phyloP scores from a whole-genome alignment of 345 rosid species.

The Brassica cretica region DNA sequence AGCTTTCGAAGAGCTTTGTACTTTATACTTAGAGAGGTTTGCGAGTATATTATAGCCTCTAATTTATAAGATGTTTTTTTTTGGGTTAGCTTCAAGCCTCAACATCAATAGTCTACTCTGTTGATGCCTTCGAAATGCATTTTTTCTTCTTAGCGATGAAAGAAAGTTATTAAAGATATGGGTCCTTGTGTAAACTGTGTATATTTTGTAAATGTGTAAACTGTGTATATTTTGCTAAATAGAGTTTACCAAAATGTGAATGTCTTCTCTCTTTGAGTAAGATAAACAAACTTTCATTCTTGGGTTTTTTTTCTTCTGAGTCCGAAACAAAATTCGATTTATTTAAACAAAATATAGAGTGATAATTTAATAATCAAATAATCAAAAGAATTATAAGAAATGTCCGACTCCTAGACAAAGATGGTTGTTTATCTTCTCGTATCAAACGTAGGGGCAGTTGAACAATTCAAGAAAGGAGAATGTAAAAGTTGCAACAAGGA shows the following conservation, averaged over 20 bases:
- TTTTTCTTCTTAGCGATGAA: too few species aligned
- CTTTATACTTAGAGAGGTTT: not conserved
- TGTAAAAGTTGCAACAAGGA: not conserved
- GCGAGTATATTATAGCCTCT: not conserved
- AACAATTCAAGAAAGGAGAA: constrained; percentile 17
- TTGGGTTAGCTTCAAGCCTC: not conserved
- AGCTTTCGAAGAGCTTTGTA: not conserved
- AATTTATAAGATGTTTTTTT: not conserved
- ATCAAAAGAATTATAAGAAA: not conserved
- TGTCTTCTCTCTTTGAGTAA: too few species aligned
- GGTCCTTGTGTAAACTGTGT: too few species aligned
- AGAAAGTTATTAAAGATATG: too few species aligned
- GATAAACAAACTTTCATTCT: too few species aligned
- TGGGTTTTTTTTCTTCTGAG: too few species aligned
- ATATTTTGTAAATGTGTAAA: too few species aligned
- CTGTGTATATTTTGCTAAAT: too few species aligned
- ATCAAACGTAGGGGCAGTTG: constrained; percentile 31
- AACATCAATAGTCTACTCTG: too few species aligned
- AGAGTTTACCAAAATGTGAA: too few species aligned
- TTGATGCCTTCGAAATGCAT: too few species aligned
- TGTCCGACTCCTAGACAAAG: not conserved
- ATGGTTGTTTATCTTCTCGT: constrained; percentile 34
- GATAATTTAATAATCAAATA: not conserved
- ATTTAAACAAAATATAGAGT: not conserved
- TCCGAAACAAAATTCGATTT: not conserved